These are phyloP conservation scores for Dothistroma pini DNA, from an alignment of 2,329 filamentous ascomycete species.

Conservation along the genomic window DNA sequence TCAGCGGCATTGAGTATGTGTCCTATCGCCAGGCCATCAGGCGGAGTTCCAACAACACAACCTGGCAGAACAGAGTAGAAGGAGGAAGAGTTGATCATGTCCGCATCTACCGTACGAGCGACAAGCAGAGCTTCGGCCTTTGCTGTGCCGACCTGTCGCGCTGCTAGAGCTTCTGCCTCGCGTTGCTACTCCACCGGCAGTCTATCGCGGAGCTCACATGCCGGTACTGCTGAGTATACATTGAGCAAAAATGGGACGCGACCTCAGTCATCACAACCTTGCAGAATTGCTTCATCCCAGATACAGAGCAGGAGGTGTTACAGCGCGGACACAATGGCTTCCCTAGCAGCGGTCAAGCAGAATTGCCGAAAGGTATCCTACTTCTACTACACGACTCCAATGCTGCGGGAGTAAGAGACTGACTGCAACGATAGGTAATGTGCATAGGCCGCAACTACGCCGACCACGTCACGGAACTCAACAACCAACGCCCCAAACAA, in stretches of 20 bases:
- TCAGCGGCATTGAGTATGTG: background rate
- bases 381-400: background rate
- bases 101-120: slow-evolving; percentile 12
- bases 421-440: slow-evolving; percentile 59
- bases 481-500: slow-evolving; percentile 81
- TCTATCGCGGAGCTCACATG: background rate
- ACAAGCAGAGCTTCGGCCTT: slow-evolving; percentile 10
- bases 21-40: background rate
- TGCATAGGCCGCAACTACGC: slow-evolving; percentile 97
- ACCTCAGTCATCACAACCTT: background rate
- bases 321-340: slow-evolving; percentile 18
- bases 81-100: slow-evolving; percentile 6
- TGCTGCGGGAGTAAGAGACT: slow-evolving; percentile 3
- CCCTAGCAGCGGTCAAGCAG: slow-evolving; percentile 35
- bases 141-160: slow-evolving; percentile 4
- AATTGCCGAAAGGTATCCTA: slow-evolving; percentile 47
- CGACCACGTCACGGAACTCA: slow-evolving; percentile 90
- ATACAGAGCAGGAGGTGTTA: slow-evolving; percentile 6
- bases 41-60: background rate
- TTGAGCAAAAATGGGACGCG: slow-evolving; percentile 1
- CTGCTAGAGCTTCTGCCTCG: slow-evolving; percentile 5
- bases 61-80: background rate
- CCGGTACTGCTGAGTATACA: background rate
- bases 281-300: background rate
- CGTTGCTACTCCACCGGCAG: slow-evolving; percentile 13